Evolutionary conservation across 768 basidiomycete species (phyloP), one percentile per base, ranked within the genome.

Genomic region (Termitomyces bulborhizus): DNA sequence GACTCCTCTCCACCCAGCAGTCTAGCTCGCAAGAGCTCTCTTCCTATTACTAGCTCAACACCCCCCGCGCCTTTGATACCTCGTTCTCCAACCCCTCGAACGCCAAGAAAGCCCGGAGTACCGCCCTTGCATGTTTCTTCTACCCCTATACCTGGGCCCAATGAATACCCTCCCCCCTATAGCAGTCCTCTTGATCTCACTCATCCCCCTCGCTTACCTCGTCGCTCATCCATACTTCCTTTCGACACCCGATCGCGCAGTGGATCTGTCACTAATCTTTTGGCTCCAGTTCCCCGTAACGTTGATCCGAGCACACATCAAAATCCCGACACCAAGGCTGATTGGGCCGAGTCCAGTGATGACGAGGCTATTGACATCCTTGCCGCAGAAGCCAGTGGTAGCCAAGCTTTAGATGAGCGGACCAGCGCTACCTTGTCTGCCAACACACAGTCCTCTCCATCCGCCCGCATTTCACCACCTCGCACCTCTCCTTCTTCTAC

Each of bases 351-450:
- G 66, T 83, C 81, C 5, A 92, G 90, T 61, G 91, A 93, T 58
- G 91, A 93, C 53, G 91, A 93, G 67, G 91, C 90, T 13, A 90
- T 93, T 52, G 83, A 90, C 62, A 72, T 89, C 41, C 81, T 92
- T 32, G 87, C 91, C 0, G 90, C 91, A 16, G 90, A 84, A 11
- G 76, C 88, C 13, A 89, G 88, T 57, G 90, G 91, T 7, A 86
- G 88, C 62, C 87, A 86, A 64, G 84, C 85, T 13, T 66, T 93
- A 48, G 90, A 93, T 62, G 90, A 93, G 68, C 81, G 90, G 27
- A 93, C 90, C 0, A 92, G 90, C 65, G 75, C 80, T 11, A 74
- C 74, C 3, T 68, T 73, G 40, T 69, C 74, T 7, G 69, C 69
- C 13, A 69, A 62, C 31, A 54, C 66, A 11, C 64, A 63, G 36